Evolutionary conservation across 768 basidiomycete species (phyloP).

Genomic region (Trametes maxima): DNA sequence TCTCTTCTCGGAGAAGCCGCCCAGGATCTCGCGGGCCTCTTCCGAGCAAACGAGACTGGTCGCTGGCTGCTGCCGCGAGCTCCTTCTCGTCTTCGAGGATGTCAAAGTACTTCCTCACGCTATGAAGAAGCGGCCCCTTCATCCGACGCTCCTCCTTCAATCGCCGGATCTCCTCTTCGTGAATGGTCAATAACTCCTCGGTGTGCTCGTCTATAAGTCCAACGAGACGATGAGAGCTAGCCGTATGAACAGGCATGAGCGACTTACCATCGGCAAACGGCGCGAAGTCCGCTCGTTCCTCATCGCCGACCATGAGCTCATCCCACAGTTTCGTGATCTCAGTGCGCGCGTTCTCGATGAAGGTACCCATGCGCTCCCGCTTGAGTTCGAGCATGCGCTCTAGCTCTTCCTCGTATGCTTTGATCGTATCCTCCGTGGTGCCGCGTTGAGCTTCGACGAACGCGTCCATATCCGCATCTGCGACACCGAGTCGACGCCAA

Average conservation of each 20-base stretch:
- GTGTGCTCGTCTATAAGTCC: conserved; percentile 75
- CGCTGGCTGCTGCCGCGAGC: conserved; percentile 75
- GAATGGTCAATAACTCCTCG: conserved; percentile 81
- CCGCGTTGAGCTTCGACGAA: conserved; percentile 90
- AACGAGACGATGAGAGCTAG: background rate
- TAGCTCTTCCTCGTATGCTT: conserved; percentile 86
- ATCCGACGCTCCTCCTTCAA: conserved; percentile 81
- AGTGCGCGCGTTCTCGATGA: conserved; percentile 77
- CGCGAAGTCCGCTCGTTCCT: conserved; percentile 79
- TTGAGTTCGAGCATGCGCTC: conserved; percentile 90
- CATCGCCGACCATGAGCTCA: conserved; percentile 81
- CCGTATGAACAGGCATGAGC: no score
- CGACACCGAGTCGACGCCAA: conserved; percentile 85
- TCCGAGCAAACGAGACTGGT: conserved; percentile 80
- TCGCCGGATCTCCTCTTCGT: conserved; percentile 82
- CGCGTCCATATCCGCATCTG: conserved; percentile 81
- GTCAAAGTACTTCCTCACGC: conserved; percentile 86
- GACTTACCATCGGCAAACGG: conserved; percentile 79
- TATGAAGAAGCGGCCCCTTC: conserved; percentile 74
- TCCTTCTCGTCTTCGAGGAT: conserved; percentile 91
- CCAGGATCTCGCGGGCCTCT: conserved; percentile 84
- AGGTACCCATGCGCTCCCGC: conserved; percentile 82
- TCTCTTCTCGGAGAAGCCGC: conserved; percentile 88
- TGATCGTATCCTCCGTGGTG: conserved; percentile 73
- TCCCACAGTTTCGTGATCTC: conserved; percentile 87